Percentiles rank a stretch among this genome's conserved stretches.
phyloP scores from a whole-genome alignment of 2,329 filamentous ascomycete genomes.

The Nemania abortiva region DNA sequence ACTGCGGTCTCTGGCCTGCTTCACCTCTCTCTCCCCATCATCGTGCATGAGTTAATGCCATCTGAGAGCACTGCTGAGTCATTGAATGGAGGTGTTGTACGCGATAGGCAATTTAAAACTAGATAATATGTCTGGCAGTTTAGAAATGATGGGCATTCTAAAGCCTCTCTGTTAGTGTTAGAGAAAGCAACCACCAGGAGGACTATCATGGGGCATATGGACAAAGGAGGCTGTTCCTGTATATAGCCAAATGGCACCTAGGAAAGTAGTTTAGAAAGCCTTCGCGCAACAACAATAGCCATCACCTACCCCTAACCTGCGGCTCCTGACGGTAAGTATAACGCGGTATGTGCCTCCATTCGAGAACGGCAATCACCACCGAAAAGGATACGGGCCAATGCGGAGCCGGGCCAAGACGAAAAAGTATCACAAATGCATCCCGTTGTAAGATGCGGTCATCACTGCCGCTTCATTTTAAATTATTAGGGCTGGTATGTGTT shows the following conservation, averaged over 20 bases:
- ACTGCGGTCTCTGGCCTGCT: background rate
- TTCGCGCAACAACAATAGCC: too few species aligned
- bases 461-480: background rate
- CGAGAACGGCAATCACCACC: background rate
- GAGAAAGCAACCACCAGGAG: too few species aligned
- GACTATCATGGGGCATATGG: too few species aligned
- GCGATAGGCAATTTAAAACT: background rate
- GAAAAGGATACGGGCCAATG: background rate
- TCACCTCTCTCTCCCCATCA: conserved; percentile 1
- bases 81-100: background rate
- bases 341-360: background rate
- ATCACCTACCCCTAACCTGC: too few species aligned
- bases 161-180: background rate
- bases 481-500: background rate
- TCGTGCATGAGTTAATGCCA: background rate
- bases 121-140: background rate
- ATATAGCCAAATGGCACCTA: too few species aligned
- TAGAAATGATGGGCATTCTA: background rate
- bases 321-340: too few species aligned
- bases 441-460: background rate
- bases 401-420: background rate
- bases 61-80: background rate
- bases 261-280: too few species aligned
- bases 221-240: too few species aligned
- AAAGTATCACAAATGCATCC: background rate